phyloP scores from a whole-genome alignment of 805 yeast genomes.

The Tetrapisispora taiwanensis region DNA sequence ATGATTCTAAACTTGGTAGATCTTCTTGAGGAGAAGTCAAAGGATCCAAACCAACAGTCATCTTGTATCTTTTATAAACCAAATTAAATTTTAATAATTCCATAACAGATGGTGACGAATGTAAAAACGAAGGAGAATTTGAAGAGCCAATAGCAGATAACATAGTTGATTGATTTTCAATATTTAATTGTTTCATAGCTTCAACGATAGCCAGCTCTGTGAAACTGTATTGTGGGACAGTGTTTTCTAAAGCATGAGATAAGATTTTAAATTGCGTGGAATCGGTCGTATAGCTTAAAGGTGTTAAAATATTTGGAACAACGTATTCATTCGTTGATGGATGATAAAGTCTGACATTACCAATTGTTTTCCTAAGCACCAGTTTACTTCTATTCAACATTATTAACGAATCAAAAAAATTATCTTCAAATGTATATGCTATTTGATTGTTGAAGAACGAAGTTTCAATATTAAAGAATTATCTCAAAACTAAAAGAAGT shows the following conservation, averaged over 20 bases:
- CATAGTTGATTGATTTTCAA: constrained; percentile 15
- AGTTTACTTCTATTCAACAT: neutral
- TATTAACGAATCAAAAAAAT: neutral
- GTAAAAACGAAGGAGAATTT: constrained; percentile 25
- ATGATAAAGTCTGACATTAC: constrained; percentile 16
- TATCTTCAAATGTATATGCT: too few species aligned
- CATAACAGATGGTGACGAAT: constrained; percentile 27
- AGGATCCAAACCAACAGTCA: constrained; percentile 30
- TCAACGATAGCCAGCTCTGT: constrained; percentile 24
- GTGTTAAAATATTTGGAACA: constrained; percentile 11
- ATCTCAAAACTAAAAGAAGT: too few species aligned
- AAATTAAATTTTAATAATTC: constrained; percentile 50
- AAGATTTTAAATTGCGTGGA: constrained; percentile 22
- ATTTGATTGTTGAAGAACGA: too few species aligned
- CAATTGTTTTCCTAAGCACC: neutral
- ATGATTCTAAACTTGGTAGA: constrained; percentile 31
- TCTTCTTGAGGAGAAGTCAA: constrained; percentile 18
- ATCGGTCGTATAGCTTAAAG: constrained; percentile 20
- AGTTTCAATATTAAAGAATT: too few species aligned
- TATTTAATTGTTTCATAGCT: constrained; percentile 20
- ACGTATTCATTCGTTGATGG: constrained; percentile 19
- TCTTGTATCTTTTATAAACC: constrained; percentile 36
- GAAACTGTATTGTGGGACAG: constrained; percentile 27
- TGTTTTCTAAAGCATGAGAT: constrained; percentile 17
- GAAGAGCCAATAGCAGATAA: constrained; percentile 24